Evolutionary conservation across 768 basidiomycete species (phyloP).

Genomic region (Phanerochaete carnosa): DNA sequence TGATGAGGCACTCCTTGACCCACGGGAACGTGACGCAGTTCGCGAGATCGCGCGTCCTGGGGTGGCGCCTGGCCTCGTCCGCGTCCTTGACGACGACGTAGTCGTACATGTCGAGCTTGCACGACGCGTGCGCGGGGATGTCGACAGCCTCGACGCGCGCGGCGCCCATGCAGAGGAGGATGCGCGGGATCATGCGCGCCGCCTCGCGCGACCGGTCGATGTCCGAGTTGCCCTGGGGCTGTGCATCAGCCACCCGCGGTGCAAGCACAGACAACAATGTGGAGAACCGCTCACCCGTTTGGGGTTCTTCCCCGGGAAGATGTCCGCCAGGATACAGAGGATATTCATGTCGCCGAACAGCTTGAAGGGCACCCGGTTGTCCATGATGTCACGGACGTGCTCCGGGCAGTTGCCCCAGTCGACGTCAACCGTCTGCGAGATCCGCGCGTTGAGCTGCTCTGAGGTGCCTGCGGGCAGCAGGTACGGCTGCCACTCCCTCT

Average conservation of each 20-base stretch:
- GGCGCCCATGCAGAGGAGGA: slow-evolving; percentile 80
- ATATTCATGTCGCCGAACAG: slow-evolving; percentile 52
- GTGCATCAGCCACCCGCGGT: neutral
- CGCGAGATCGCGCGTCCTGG: slow-evolving; percentile 20
- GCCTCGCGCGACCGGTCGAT: slow-evolving; percentile 24
- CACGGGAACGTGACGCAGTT: slow-evolving; percentile 56
- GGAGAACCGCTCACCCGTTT: slow-evolving; percentile 29
- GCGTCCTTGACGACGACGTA: slow-evolving; percentile 61
- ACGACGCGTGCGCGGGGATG: slow-evolving; percentile 38
- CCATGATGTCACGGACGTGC: slow-evolving; percentile 57
- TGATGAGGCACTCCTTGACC: slow-evolving; percentile 77
- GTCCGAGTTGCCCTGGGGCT: slow-evolving; percentile 13
- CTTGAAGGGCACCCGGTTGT: slow-evolving; percentile 53
- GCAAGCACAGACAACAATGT: neutral
- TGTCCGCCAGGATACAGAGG: slow-evolving; percentile 56
- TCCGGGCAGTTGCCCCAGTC: slow-evolving; percentile 48
- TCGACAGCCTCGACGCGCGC: slow-evolving; percentile 61
- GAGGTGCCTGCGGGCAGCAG: slow-evolving; percentile 52
- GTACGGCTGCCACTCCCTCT: slow-evolving; percentile 58
- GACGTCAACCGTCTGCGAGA: slow-evolving; percentile 46
- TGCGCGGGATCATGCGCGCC: slow-evolving; percentile 51
- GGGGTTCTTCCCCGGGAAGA: slow-evolving; percentile 39
- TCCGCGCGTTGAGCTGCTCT: slow-evolving; percentile 34
- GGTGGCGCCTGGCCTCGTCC: slow-evolving; percentile 25
- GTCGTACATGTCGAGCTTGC: slow-evolving; percentile 42